These are phyloP conservation scores for Mycena polygramma DNA, from an alignment of 768 basidiomycete species.

Conservation along the genomic window DNA sequence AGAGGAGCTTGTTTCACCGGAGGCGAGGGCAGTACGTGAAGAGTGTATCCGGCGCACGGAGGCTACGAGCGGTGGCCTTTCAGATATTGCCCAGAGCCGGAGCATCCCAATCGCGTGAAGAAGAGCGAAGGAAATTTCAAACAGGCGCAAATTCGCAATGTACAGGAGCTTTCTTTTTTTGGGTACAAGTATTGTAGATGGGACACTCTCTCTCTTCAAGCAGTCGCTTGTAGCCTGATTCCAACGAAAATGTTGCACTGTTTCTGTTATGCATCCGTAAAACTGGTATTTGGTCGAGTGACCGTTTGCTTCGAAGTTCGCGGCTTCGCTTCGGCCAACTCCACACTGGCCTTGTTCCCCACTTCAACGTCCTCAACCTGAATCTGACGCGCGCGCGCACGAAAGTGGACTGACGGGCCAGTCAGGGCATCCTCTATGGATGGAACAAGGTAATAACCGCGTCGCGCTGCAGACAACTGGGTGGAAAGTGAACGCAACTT, in stretches of 20 bases:
- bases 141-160: constrained; percentile 27
- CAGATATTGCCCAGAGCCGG: constrained; percentile 62
- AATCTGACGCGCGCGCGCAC: constrained; percentile 71
- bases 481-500: constrained; percentile 41
- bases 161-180: not conserved
- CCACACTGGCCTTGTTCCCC: constrained; percentile 30
- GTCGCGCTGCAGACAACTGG: constrained; percentile 12
- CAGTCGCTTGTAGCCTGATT: not conserved
- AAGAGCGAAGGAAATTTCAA: constrained; percentile 28
- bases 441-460: constrained; percentile 70
- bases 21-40: constrained; percentile 49
- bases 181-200: too few species aligned
- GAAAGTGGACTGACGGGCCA: constrained; percentile 78
- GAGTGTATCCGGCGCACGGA: constrained; percentile 58
- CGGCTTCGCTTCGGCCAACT: constrained; percentile 3
- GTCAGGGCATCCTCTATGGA: constrained; percentile 79
- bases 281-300: not conserved
- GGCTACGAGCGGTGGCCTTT: constrained; percentile 50
- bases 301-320: not conserved
- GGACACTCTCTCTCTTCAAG: too few species aligned
- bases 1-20: constrained; percentile 49
- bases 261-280: too few species aligned
- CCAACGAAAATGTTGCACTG: not conserved
- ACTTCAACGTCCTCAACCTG: constrained; percentile 20
- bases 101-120: constrained; percentile 55